A percentile compares a stretch with the other conserved stretches of the same genome.
phyloP scores from a whole-genome alignment of 2,329 filamentous ascomycete species.

The Talaromyces sp. region DNA sequence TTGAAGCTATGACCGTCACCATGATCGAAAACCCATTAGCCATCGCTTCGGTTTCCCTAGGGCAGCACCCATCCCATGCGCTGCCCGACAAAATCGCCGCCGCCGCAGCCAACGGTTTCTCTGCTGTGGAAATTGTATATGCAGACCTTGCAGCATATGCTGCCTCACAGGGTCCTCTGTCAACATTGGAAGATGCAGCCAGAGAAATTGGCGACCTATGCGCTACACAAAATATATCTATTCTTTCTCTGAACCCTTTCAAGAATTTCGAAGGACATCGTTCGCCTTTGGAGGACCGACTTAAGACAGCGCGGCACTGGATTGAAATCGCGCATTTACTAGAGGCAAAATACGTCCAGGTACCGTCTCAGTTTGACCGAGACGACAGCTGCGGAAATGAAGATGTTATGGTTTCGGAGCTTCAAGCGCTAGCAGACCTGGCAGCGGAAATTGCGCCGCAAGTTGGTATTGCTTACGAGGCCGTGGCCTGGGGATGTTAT shows the following conservation, averaged over 20 bases:
- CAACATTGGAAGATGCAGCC: neutral
- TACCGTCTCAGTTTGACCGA: slow-evolving; percentile 5
- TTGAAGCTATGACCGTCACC: neutral
- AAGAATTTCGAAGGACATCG: slow-evolving; percentile 34
- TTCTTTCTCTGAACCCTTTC: slow-evolving; percentile 7
- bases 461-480: slow-evolving; percentile 23
- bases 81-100: slow-evolving; percentile 27
- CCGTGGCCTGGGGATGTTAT: slow-evolving; percentile 21
- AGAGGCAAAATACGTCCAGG: neutral
- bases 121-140: slow-evolving; percentile 30
- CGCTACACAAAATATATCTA: neutral
- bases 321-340: slow-evolving; percentile 13
- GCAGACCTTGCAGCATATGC: slow-evolving; percentile 23
- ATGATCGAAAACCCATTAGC: slow-evolving; percentile 15
- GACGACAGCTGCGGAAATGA: neutral
- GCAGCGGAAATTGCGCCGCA: slow-evolving; percentile 8
- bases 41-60: slow-evolving; percentile 27
- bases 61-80: slow-evolving; percentile 24
- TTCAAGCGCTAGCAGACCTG: slow-evolving; percentile 1
- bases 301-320: slow-evolving; percentile 28
- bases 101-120: slow-evolving; percentile 22
- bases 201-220: neutral
- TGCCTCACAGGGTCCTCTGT: slow-evolving; percentile 5
- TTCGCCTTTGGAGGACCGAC: slow-evolving; percentile 22
- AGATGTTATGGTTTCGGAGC: neutral